Evolutionary conservation across 805 yeast genomes (phyloP).

Genomic region (Candida nitratophila): DNA sequence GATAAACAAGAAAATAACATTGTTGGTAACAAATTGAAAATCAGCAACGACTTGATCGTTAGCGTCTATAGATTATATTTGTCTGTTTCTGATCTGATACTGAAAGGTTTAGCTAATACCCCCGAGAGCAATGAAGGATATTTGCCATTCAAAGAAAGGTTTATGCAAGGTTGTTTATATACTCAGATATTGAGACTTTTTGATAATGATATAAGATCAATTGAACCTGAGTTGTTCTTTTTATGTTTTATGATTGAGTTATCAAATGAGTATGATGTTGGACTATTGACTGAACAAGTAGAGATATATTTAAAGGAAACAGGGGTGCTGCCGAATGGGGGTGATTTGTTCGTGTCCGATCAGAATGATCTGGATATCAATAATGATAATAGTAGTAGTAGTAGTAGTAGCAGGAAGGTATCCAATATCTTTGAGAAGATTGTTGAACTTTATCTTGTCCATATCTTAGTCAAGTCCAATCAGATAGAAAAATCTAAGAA

Average conservation of each 20-base stretch:
- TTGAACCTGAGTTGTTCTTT: conserved; percentile 21
- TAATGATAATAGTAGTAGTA: neutral
- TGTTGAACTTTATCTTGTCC: conserved; percentile 18
- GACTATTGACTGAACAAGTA: conserved; percentile 15
- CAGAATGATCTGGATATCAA: neutral
- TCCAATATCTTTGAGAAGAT: conserved; percentile 11
- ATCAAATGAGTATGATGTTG: conserved; percentile 18
- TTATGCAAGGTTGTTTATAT: conserved; percentile 17
- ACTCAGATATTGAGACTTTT: conserved; percentile 12
- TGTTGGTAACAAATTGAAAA: neutral
- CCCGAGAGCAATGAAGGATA: neutral
- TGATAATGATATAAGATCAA: conserved; percentile 3
- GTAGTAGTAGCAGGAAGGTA: too few relatives aligned
- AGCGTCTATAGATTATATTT: conserved; percentile 22
- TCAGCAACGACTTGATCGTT: conserved; percentile 5
- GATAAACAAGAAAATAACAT: neutral
- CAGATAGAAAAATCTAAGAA: conserved; percentile 10
- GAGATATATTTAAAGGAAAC: conserved; percentile 12
- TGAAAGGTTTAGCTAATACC: conserved; percentile 12
- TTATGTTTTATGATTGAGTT: conserved; percentile 25
- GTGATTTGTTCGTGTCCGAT: neutral
- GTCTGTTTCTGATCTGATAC: conserved; percentile 21
- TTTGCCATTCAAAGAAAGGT: conserved; percentile 5
- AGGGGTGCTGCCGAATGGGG: conserved; percentile 13
- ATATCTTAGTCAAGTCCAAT: conserved; percentile 15